A percentile compares a stretch with the other conserved stretches of the same genome.
These are phyloP conservation scores for Mollisiaceae sp. DNA, from an alignment of 2,329 filamentous ascomycete species.

Conservation along the genomic window DNA sequence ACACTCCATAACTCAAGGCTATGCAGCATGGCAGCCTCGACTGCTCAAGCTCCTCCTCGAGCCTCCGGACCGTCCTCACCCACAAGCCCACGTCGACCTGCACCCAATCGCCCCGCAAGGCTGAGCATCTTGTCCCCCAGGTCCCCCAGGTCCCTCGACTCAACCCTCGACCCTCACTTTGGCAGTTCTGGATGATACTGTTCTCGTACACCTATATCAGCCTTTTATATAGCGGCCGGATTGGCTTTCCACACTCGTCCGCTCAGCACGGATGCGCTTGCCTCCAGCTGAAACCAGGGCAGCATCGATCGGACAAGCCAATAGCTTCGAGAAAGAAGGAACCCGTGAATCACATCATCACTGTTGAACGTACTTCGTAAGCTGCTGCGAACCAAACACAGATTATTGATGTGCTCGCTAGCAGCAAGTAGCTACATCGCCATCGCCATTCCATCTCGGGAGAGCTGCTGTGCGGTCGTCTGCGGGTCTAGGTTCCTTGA, in stretches of 20 bases:
- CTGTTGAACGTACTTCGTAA: neutral
- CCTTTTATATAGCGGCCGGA: conserved; percentile 14
- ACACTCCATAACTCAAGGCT: neutral
- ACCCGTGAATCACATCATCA: neutral
- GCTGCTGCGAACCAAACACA: conserved; percentile 10
- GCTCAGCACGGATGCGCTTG: conserved; percentile 19
- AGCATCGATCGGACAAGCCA: conserved; percentile 15
- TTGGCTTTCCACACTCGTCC: conserved; percentile 9
- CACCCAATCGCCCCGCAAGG: conserved; percentile 13
- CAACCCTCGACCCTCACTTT: conserved; percentile 7
- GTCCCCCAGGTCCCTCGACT: too few relatives aligned
- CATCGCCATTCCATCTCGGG: too few relatives aligned
- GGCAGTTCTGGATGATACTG: conserved; percentile 20
- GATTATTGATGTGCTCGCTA: conserved; percentile 2
- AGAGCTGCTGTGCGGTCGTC: neutral
- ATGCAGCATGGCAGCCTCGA: neutral
- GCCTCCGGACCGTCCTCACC: neutral
- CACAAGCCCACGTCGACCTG: neutral
- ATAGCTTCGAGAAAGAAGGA: conserved; percentile 25
- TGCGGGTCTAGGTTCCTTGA: conserved; percentile 3
- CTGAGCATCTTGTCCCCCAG: conserved; percentile 11
- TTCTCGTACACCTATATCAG: conserved; percentile 21
- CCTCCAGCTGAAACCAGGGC: conserved; percentile 20
- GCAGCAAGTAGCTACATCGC: neutral
- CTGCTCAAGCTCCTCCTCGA: neutral